phyloP scores from a whole-genome alignment of 2,329 filamentous ascomycete species.

The Boeremia exigua region DNA sequence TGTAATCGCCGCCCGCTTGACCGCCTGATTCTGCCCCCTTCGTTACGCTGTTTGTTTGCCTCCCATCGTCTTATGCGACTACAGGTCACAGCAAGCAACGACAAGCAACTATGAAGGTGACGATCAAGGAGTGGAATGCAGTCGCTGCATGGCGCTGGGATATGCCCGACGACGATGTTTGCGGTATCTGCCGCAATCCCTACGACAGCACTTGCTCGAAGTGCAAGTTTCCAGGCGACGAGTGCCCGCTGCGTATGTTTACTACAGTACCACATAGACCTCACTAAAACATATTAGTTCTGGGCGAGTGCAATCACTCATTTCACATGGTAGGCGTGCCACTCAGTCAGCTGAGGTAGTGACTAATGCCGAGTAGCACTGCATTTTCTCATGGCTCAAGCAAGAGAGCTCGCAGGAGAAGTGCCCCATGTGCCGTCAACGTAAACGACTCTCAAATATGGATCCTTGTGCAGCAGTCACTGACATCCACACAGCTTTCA shows the following conservation, averaged over 20 bases:
- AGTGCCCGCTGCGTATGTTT: conserved; percentile 83
- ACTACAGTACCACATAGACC: not conserved
- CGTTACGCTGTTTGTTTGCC: conserved; percentile 29
- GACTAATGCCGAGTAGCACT: conserved; percentile 68
- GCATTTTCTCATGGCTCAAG: conserved; percentile 93
- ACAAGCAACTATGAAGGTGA: conserved; percentile 79
- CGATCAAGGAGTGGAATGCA: conserved; percentile 88
- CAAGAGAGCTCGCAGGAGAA: conserved; percentile 92
- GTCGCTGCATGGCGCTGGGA: conserved; percentile 98
- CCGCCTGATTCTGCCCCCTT: conserved; percentile 27
- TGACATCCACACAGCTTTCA: conserved; percentile 44
- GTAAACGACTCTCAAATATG: conserved; percentile 56
- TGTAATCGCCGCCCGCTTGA: conserved; percentile 19
- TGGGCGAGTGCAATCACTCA: conserved; percentile 94
- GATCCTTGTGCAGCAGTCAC: not conserved
- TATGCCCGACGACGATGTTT: conserved; percentile 95
- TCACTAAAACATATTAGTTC: conserved; percentile 64
- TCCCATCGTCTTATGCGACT: conserved; percentile 10
- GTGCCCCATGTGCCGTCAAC: conserved; percentile 97
- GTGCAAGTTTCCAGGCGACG: conserved; percentile 96
- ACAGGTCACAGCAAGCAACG: conserved; percentile 12
- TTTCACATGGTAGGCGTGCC: conserved; percentile 81
- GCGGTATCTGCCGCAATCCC: conserved; percentile 96
- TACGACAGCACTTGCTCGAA: conserved; percentile 98
- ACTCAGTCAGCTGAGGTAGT: not conserved